These are phyloP conservation scores for Astraeus odoratus DNA, from an alignment of 768 basidiomycete genomes.

Conservation along the genomic window DNA sequence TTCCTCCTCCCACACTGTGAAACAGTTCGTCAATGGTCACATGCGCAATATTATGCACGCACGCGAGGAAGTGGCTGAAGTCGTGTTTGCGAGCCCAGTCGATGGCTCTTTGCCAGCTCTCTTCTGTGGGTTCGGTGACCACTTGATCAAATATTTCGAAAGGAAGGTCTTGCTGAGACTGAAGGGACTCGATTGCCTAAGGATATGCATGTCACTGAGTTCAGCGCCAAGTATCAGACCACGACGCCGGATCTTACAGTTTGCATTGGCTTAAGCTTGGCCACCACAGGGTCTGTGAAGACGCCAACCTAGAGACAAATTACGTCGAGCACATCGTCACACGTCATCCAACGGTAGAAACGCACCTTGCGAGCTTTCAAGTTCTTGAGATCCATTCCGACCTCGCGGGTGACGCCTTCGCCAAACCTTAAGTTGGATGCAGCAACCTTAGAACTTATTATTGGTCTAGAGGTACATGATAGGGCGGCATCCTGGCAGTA, in stretches of 20 bases:
- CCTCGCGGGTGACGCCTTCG: slow-evolving; percentile 82
- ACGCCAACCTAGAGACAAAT: slow-evolving; percentile 64
- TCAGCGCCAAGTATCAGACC: not conserved
- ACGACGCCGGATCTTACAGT: slow-evolving; percentile 42
- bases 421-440: slow-evolving; percentile 87
- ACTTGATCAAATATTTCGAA: slow-evolving; percentile 81
- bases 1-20: slow-evolving; percentile 80
- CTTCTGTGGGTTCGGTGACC: slow-evolving; percentile 88
- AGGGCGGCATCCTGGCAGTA: slow-evolving; percentile 18
- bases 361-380: slow-evolving; percentile 81
- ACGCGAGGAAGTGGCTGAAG: slow-evolving; percentile 93
- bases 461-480: not conserved
- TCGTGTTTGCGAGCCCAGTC: slow-evolving; percentile 80
- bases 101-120: slow-evolving; percentile 84
- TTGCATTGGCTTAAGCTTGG: slow-evolving; percentile 75
- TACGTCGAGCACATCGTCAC: not conserved
- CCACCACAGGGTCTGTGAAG: slow-evolving; percentile 86
- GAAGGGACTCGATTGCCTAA: slow-evolving; percentile 74
- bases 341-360: not conserved
- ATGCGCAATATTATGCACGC: slow-evolving; percentile 21
- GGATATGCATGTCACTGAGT: not conserved
- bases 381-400: slow-evolving; percentile 92
- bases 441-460: slow-evolving; percentile 48
- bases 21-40: not conserved
- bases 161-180: slow-evolving; percentile 64